Evolutionary conservation across 805 yeast species (phyloP).

Genomic region (Candida maesae): DNA sequence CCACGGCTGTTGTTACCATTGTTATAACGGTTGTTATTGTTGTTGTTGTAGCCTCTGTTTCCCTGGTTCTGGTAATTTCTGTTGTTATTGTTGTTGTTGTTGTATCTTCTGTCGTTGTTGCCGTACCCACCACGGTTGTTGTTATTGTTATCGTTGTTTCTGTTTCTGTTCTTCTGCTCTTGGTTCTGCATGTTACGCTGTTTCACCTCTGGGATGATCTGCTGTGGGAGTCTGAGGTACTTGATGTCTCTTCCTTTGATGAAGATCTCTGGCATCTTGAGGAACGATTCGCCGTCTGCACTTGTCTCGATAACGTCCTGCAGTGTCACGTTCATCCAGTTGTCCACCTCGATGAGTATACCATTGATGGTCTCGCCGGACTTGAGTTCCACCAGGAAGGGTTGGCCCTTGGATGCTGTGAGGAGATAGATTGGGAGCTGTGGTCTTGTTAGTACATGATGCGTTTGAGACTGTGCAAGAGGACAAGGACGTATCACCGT

Average conservation of each 20-base stretch:
- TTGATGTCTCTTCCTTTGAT: constrained; percentile 84
- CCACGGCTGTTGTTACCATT: constrained; percentile 9
- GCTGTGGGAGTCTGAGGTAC: constrained; percentile 70
- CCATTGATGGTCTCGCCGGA: constrained; percentile 90
- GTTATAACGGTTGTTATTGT: constrained; percentile 7
- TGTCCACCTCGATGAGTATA: constrained; percentile 77
- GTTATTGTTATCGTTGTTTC: constrained; percentile 40
- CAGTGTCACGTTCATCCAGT: constrained; percentile 92
- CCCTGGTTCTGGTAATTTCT: constrained; percentile 25
- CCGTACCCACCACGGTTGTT: constrained; percentile 28
- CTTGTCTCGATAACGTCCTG: constrained; percentile 68
- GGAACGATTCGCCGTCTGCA: constrained; percentile 55
- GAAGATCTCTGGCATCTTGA: constrained; percentile 68
- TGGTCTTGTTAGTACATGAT: constrained; percentile 8
- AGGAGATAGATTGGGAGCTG: constrained; percentile 88
- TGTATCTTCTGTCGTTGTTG: constrained; percentile 26
- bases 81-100: constrained; percentile 31
- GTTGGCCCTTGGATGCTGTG: constrained; percentile 87
- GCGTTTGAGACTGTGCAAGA: too few relatives aligned
- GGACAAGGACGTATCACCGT: too few relatives aligned
- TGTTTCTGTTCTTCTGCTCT: constrained; percentile 41
- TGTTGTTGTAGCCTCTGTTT: constrained; percentile 11
- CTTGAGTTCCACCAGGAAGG: constrained; percentile 84
- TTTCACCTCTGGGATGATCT: constrained; percentile 70
- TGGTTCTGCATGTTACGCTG: constrained; percentile 53